Base-by-base conservation (phyloP, 2,329 filamentous ascomycete species). In the Penicillium freii region DNA sequence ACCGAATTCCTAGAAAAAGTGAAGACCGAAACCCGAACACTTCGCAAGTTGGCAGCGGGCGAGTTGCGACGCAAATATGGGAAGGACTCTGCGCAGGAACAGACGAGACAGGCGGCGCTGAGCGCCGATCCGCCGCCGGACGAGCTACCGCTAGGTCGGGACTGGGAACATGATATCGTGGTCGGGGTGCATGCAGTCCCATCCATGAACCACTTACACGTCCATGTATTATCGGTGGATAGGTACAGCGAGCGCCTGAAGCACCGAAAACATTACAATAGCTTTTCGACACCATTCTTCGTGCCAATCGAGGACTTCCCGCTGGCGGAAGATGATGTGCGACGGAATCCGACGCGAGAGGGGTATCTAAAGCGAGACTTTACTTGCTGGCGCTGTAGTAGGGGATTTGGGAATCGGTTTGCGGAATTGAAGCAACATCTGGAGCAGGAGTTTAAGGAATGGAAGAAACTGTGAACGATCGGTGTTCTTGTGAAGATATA, bases 251-350 rank as follows among this genome's bases (percentile, higher is more conserved):
- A 84, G 11, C 82, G 81, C 45, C 64, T 97, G 74, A 90, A 87
- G 76, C 87, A 93, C 70, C 82, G 86, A 62, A 93, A 92, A 72
- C 94, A 97, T 76, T 97, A 97, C 76, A 91, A 94, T 70, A 94
- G 89, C 62, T 97, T 97, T 75, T 86, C 84, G 33, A 95, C 92
- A 51, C 83, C 84, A 4, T 99, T 97, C 72, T 84, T 99, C 23
- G 84, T 97, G 13, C 80, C 82, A 17, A 69, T 97, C 27, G 86
- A 86, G 23, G 89, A 92, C 58, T 93, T 97, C 49, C 93, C 94
- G 5, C 76, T 97, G 31, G 79, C 81, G 0, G 61, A 78, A 27
- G 83, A 87, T 54, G 91, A 95, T 71, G 73, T 76, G 45, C 78
- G 91, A 58, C 80, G 87, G 62, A 71, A 85, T 55, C 82, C 85